Evolutionary conservation across 1,284 basidiomycete species (phyloP), one percentile per base, ranked within the genome.

Genomic region (Coniferiporia sulphurascens): DNA sequence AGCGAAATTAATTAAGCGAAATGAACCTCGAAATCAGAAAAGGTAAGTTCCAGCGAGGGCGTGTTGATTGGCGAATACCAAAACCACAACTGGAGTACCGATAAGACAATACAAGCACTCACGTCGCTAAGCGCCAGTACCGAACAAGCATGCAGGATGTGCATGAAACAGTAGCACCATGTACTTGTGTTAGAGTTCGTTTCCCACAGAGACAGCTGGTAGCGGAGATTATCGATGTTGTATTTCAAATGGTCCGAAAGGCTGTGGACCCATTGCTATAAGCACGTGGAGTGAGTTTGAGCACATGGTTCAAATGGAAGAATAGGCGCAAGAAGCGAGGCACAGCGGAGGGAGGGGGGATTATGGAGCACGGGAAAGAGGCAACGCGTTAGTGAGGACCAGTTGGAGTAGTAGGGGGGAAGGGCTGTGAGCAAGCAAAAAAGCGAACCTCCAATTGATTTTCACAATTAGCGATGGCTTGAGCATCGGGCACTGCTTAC

Each of bases 91-190:
- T 19, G 48, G 54, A 7, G 38, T 46, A 46, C 41, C n/a, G 10
- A 12, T n/a, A 46, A n/a, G 44, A 45, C 38, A 27, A 55, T n/a
- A 52, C 5, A 34, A 43, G 48, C 36, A 77, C 80, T 72, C 65
- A 89, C 88, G 68, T 79, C 76, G 63, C 81, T 78, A 35, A 90
- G 68, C n/a, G 81, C 85, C 55, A 90, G 74, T 35, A 79, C 74
- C 64, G 81, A 82, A 58, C 85, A 85, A 43, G 85, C 83, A 65
- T 89, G 80, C 63, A 86, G 73, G 41, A 83, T 76, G 68, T 91
- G 89, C 76, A 89, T 86, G 67, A 78, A 78, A 64, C 81, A 86
- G 71, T 81, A 91, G 65, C 83, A 86, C 89, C 89, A 91, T 9
- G 87, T 86, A 52, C 87, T 85, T 17, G 78, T 81, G 64, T 87